Base-by-base conservation (phyloP, 73 alveolate genomes). In the Paramecium biaurelia region DNA sequence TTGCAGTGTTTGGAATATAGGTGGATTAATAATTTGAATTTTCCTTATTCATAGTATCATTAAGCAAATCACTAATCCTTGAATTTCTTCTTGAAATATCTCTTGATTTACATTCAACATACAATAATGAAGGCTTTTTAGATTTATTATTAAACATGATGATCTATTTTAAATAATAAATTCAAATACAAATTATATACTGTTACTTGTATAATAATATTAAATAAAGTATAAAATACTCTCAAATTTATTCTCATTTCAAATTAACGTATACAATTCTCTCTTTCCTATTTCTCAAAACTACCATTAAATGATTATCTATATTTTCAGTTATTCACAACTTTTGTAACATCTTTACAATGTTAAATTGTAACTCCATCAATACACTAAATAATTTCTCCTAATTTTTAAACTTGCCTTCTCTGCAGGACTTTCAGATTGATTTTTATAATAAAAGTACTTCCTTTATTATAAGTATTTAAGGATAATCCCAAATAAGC, bases 401-500 rank as follows among this genome's bases (percentile, higher is more conserved):
- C 94, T 72, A 89, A 70, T 89, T 53, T n/a, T 89, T 42, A 89
- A 26, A 5, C 76, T 92, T 42, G 85, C 92, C 47, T 72, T 72
- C 1, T 76, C 94, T 21, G 92, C 92, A 1, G 92, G 92, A 43
- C 92, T 68, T 14, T 87, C 93, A 6, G 93, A 34, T 87, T 87
- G 14, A 87, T 79, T 28, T 87, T 87, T 41, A 87, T 43, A 8
- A 87, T 26, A 35, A 87, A 87, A 23, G 94, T 92, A 1, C 92
- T 92, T 70, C 92, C 94, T 30, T 89, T 12, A 57, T 89, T 84
- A n/a, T 57, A 79, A 2, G 90, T 79, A 3, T 76, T 79, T 18
- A 43, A 6, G 5, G 76, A 23, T 12, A 58, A 43, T 42, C 90
- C 76, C 56, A 79, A 41, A 43, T 79, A 79, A 23, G 90, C 56